Evolutionary conservation across 1,139 yeast species (phyloP).

Genomic region (Protomyces gravidus): DNA sequence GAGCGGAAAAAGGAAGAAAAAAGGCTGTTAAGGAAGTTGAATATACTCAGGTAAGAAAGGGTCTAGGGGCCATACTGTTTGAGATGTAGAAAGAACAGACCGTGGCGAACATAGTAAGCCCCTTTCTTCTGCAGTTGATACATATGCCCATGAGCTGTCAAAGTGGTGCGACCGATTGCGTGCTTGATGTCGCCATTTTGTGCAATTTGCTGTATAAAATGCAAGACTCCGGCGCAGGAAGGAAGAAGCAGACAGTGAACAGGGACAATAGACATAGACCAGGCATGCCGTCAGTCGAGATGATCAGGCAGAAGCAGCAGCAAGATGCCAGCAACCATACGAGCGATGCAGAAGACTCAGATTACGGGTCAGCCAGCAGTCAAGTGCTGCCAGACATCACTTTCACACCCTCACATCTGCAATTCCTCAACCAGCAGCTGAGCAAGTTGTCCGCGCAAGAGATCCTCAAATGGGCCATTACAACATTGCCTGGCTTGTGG

Average conservation of each 20-base stretch:
- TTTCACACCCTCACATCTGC: constrained; percentile 33
- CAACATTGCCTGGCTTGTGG: constrained; percentile 72
- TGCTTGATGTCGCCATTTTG: not conserved
- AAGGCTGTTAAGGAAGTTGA: too few species aligned
- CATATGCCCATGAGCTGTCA: not conserved
- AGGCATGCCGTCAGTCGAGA: constrained; percentile 18
- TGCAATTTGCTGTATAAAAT: too few species aligned
- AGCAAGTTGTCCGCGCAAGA: constrained; percentile 60
- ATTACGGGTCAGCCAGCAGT: constrained; percentile 21
- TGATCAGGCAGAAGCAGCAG: not conserved
- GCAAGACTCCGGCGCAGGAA: too few species aligned
- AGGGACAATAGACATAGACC: not conserved
- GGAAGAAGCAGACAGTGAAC: not conserved
- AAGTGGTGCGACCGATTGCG: not conserved
- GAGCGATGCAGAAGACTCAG: constrained; percentile 22
- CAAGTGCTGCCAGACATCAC: constrained; percentile 30
- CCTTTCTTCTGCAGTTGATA: too few species aligned
- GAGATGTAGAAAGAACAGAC: too few species aligned
- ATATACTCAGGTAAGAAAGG: too few species aligned
- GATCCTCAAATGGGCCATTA: constrained; percentile 72
- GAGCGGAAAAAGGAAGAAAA: too few species aligned
- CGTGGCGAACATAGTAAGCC: too few species aligned
- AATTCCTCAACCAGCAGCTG: constrained; percentile 54
- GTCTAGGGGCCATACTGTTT: too few species aligned
- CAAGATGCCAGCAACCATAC: constrained; percentile 9